Percentiles rank a stretch among this genome's conserved stretches.
These are phyloP conservation scores for Colletotrichum aenigma DNA, from an alignment of 2,329 filamentous ascomycete species.

Conservation along the genomic window DNA sequence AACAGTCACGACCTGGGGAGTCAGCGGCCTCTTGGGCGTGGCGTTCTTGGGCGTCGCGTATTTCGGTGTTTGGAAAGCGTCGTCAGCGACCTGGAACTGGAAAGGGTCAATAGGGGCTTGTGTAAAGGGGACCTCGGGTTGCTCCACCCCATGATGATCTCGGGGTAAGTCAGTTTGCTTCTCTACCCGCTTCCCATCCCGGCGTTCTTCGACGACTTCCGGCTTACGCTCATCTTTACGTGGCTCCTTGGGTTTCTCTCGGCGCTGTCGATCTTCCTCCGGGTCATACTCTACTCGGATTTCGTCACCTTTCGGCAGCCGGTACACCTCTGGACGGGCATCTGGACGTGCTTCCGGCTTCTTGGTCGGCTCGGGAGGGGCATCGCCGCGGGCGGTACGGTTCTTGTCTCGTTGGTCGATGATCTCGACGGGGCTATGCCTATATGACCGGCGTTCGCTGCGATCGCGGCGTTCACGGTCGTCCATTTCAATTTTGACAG, in stretches of 20 bases:
- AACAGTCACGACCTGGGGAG: slow-evolving; percentile 57
- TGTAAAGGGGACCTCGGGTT: slow-evolving; percentile 24
- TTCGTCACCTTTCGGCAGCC: slow-evolving; percentile 18
- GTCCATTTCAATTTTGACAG: slow-evolving; percentile 15
- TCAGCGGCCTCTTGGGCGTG: slow-evolving; percentile 47
- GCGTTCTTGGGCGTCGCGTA: slow-evolving; percentile 25
- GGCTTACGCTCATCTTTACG: slow-evolving; percentile 23
- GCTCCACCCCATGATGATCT: slow-evolving; percentile 16
- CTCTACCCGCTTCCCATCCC: slow-evolving; percentile 29
- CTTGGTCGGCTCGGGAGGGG: slow-evolving; percentile 23
- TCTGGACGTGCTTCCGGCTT: not conserved
- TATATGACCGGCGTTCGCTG: slow-evolving; percentile 26
- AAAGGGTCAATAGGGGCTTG: slow-evolving; percentile 57
- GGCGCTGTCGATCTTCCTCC: slow-evolving; percentile 14
- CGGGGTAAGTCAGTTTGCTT: slow-evolving; percentile 22
- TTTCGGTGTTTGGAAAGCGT: slow-evolving; percentile 53
- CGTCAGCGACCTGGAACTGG: slow-evolving; percentile 59
- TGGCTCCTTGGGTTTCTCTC: slow-evolving; percentile 25
- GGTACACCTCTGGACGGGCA: slow-evolving; percentile 10
- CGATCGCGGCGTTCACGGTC: slow-evolving; percentile 36
- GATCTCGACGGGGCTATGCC: slow-evolving; percentile 17
- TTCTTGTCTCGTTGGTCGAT: slow-evolving; percentile 26
- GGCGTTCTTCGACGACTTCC: slow-evolving; percentile 13
- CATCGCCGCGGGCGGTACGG: slow-evolving; percentile 30
- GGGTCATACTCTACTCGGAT: slow-evolving; percentile 20